Base-by-base conservation (phyloP, 2,329 filamentous ascomycete species). In the Amauroascus verrucosus region DNA sequence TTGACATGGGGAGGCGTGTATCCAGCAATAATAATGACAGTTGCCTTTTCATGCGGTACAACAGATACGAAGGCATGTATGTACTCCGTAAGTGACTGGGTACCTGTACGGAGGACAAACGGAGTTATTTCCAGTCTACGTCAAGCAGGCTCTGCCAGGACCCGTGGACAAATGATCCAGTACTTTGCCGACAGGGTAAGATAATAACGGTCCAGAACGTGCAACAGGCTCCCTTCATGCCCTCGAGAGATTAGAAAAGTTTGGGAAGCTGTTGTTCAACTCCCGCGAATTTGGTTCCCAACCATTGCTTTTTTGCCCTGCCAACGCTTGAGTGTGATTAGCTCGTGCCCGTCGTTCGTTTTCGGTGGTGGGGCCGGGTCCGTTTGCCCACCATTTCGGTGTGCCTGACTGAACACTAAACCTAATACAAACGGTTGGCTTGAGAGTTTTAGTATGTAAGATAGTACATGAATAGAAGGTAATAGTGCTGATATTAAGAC, bases 221-320 rank as follows among this genome's bases (percentile, higher is more conserved):
- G 45, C 30, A 37, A 24, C 45, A 24, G 30, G 18, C 32, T 28
- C n/a, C 18, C 20, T 35, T 24, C 45, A 30, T 4, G 32, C 30
- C 30, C 18, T 14, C 22, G 26, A 16, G 20, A n/a, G 26, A 37
- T 22, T 48, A 9, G n/a, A 26, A 48, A 48, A 24, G 20, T 41
- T 43, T 50, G 48, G 48, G 24, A 41, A 32, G n/a, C 16, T 14
- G 16, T 43, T 26, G 24, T 51, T 51, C 48, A 51, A 51, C 48
- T 51, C 48, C 48, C 48, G 48, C 48, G 48, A 35, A 51, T 51
- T 51, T 51, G 48, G 48, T 51, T 51, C 48, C 48, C 48, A 51
- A 43, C 48, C 48, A 51, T 51, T 51, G 48, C 48, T 51, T 51
- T 50, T 51, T 51, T 24, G 48, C 28, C 48, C 48, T 51, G 48